These are phyloP conservation scores for Cryptosporidium viatorum DNA, from an alignment of 169 alveolate species.

Conservation along the genomic window DNA sequence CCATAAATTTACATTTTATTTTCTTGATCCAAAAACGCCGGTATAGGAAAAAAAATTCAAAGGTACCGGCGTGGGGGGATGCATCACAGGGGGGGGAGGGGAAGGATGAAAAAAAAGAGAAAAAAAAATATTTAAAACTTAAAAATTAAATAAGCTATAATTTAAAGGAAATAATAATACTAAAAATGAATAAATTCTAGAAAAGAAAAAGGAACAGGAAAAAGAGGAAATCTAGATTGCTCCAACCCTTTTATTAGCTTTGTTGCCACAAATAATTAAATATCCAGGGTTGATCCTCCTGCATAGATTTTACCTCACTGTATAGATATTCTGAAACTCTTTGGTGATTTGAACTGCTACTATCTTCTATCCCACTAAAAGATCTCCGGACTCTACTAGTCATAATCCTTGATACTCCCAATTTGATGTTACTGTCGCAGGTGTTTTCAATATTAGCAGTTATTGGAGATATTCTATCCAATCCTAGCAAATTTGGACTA, in stretches of 20 bases:
- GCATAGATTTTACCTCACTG: not conserved
- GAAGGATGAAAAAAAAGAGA: too few species aligned
- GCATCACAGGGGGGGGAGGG: too few species aligned
- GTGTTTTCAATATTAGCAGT: not conserved
- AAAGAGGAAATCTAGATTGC: too few species aligned
- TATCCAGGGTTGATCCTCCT: not conserved
- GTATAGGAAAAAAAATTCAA: not conserved
- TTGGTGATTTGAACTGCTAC: not conserved
- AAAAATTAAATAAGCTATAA: too few species aligned
- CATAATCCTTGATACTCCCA: not conserved
- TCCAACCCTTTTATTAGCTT: not conserved
- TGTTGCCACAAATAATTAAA: not conserved
- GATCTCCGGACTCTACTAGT: not conserved
- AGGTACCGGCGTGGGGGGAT: not conserved
- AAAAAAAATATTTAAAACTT: not conserved
- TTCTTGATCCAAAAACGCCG: not conserved
- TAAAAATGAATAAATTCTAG: too few species aligned
- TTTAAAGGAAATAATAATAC: too few species aligned
- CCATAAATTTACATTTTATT: not conserved
- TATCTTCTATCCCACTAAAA: not conserved
- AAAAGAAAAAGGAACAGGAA: too few species aligned
- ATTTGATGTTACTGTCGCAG: not conserved
- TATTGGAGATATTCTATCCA: not conserved
- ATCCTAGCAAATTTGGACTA: not conserved
- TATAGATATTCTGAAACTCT: not conserved